Evolutionary conservation across 1,284 basidiomycete species (phyloP), one percentile per base, ranked within the genome.

Genomic region (Microbotryum intermedium): DNA sequence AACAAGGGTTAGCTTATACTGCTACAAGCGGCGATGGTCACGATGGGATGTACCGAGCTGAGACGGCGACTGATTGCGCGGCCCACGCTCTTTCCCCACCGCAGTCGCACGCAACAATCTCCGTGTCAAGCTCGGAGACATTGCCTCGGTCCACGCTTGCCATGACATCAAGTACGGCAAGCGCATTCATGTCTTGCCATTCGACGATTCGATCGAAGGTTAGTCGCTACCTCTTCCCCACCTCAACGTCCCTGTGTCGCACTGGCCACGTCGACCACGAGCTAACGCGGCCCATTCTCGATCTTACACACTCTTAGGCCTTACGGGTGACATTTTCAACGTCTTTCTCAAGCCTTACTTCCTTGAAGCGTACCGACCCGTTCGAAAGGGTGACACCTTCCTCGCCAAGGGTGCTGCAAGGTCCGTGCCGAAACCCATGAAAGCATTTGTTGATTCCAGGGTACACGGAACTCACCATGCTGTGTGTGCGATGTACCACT

Each of bases 161-260:
- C 84, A 88, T 69, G 94, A 98, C 73, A 98, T 98, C 82, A 97
- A 97, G 77, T 99, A 99, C 76, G 95, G 95, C 71, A 98, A 98
- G 77, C 87, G 94, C 59, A 85, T 99, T 49, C 95, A 98, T 75
- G 83, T 98, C 58, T 80, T 99, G 26, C 95, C 95, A 13, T 98
- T 99, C 73, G 93, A 97, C 72, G 95, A 99, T 79, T 97, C 94
- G 11, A 81, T 98, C 66, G 95, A 98, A 78, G 95, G 90, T 76
- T 42, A 54, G 71, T 61, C 1, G 42, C 43, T 29, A 20, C 34
- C 45, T 44, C 42, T 23, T 13, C 29, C 44, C 9, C 49, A 21
- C 30, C 47, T 43, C 8, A 26, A 25, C 39, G 3, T 16, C n/a
- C 18, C 9, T 26, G 18, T 8, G 26, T 18, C 50, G 30, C 44